phyloP scores from a whole-genome alignment of 352 stramenopile genomes.

The Pythium vanterpoolii region DNA sequence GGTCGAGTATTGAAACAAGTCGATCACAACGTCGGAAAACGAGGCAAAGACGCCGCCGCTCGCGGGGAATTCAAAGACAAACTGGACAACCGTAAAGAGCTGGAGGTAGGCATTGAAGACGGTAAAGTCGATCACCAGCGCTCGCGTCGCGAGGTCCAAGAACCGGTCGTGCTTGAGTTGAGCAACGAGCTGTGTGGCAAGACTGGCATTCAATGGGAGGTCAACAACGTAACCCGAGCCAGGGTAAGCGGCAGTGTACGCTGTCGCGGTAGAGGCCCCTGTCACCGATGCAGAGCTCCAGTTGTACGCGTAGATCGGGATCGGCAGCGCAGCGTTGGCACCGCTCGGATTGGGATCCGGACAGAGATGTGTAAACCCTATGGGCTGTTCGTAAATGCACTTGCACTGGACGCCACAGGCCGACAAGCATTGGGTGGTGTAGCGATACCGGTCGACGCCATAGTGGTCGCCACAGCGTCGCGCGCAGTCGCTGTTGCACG shows the following conservation, averaged over 20 bases:
- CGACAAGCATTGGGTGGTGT: slow-evolving; percentile 33
- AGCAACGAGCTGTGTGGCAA: slow-evolving; percentile 25
- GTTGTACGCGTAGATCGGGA: slow-evolving; percentile 47
- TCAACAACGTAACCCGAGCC: slow-evolving; percentile 62
- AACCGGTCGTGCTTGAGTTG: slow-evolving; percentile 41
- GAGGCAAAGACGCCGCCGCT: slow-evolving; percentile 49
- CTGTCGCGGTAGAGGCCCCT: slow-evolving; percentile 17
- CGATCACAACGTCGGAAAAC: slow-evolving; percentile 42
- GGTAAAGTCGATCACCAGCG: slow-evolving; percentile 59
- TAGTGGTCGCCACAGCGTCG: slow-evolving; percentile 43
- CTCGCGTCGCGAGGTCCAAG: slow-evolving; percentile 58
- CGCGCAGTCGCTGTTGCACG: slow-evolving; percentile 50
- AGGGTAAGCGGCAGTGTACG: slow-evolving; percentile 41
- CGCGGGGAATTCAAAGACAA: slow-evolving; percentile 61
- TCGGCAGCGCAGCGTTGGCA: slow-evolving; percentile 26
- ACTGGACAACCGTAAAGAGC: slow-evolving; percentile 59
- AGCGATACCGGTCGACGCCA: slow-evolving; percentile 56
- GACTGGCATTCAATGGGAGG: slow-evolving; percentile 35
- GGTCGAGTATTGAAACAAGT: slow-evolving; percentile 54
- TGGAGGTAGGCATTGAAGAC: slow-evolving; percentile 64
- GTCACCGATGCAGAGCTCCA: slow-evolving; percentile 37
- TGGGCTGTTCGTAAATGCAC: slow-evolving; percentile 63
- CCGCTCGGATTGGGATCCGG: slow-evolving; percentile 60
- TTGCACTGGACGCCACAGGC: slow-evolving; percentile 58
- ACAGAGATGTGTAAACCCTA: slow-evolving; percentile 38